phyloP scores from a whole-genome alignment of 179 eudicot genomes.

The Sideroxylon spinosum region DNA sequence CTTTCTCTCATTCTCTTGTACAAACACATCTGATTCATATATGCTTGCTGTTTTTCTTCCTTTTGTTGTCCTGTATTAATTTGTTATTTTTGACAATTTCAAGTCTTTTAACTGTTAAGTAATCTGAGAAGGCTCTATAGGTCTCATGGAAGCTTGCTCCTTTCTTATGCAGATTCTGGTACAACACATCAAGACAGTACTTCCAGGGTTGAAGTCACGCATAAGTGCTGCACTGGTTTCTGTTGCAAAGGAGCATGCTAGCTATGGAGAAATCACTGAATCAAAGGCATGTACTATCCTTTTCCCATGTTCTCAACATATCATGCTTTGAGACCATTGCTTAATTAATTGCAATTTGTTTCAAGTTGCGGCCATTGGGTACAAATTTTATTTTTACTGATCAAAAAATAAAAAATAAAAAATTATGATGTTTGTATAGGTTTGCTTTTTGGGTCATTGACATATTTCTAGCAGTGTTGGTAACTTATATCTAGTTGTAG shows the following conservation, averaged over 20 bases:
- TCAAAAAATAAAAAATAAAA: too few relatives aligned
- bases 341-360: background rate
- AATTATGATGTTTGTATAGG: background rate
- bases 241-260: slow-evolving; percentile 88
- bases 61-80: too few relatives aligned
- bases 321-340: background rate
- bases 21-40: too few relatives aligned
- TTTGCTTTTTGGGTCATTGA: background rate
- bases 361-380: background rate
- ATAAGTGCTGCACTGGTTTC: slow-evolving; percentile 68
- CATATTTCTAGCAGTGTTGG: background rate
- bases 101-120: background rate
- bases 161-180: slow-evolving; percentile 64
- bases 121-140: slow-evolving; percentile 1
- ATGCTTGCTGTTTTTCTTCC: too few relatives aligned
- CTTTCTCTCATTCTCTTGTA: too few relatives aligned
- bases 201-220: slow-evolving; percentile 82
- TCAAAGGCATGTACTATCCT: slow-evolving; percentile 47
- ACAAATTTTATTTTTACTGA: too few relatives aligned
- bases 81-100: background rate
- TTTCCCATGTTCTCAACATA: background rate
- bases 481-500: background rate
- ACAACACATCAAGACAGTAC: slow-evolving; percentile 80
- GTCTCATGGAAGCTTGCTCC: background rate
- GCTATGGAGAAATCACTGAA: slow-evolving; percentile 92